Percentiles rank a stretch among this genome's conserved stretches.
Conservation (phyloP, 139 green algal species). For the Tetraselmis striata region DNA sequence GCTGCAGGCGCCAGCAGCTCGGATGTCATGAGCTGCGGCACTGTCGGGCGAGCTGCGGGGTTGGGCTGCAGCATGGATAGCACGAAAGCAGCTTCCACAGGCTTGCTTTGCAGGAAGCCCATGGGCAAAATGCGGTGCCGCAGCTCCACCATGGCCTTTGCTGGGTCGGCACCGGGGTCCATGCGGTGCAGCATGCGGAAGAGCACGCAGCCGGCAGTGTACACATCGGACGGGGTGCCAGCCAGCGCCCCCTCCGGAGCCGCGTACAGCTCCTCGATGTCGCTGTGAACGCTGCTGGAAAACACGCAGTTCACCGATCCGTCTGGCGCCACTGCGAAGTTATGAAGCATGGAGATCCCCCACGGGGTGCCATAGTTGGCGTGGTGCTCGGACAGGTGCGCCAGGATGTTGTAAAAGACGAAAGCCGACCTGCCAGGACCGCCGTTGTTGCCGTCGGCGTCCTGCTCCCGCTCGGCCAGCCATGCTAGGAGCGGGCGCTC, state of each 20-base stretch:
- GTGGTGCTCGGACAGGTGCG: not conserved
- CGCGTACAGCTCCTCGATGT: not conserved
- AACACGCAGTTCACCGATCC: not conserved
- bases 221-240: not conserved
- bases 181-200: not conserved
- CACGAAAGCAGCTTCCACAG: constrained; percentile 44
- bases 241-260: not conserved
- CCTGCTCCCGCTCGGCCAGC: not conserved
- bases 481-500: not conserved
- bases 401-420: not conserved
- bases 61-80: constrained; percentile 45
- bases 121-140: constrained; percentile 43
- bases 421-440: not conserved
- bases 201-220: not conserved
- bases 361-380: not conserved
- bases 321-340: not conserved
- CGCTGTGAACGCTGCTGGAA: not conserved
- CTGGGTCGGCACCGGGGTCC: not conserved
- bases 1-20: constrained; percentile 29
- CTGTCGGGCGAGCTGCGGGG: constrained; percentile 31
- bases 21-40: constrained; percentile 32
- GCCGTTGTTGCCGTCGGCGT: not conserved
- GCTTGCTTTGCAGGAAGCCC: constrained; percentile 25
- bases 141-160: constrained; percentile 18
- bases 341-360: not conserved